These are phyloP conservation scores for Oryza australiensis DNA, from an alignment of 176 grass and related monocot genomes.

Conservation along the genomic window DNA sequence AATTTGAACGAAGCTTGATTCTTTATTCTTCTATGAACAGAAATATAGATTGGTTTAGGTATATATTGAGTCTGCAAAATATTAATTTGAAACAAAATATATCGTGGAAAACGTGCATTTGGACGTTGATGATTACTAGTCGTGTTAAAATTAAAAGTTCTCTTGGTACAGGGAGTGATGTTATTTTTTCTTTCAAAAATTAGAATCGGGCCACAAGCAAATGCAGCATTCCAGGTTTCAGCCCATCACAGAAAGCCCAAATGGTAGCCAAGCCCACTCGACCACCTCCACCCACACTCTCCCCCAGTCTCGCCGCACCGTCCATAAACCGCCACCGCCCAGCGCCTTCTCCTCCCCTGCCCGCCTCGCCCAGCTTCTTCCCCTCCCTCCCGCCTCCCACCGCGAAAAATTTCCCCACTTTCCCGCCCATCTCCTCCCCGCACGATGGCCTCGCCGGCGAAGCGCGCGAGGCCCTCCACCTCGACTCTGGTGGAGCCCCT, in stretches of 20 bases:
- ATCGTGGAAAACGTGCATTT: too few species aligned
- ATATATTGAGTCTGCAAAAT: too few species aligned
- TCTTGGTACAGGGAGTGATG: too few species aligned
- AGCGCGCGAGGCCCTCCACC: constrained; percentile 32
- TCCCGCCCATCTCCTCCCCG: constrained; percentile 28
- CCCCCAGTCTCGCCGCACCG: not conserved
- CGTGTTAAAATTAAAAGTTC: too few species aligned
- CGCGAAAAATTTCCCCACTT: constrained; percentile 28
- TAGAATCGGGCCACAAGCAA: not conserved
- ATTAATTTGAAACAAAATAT: too few species aligned
- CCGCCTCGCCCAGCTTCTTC: not conserved
- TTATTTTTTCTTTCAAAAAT: too few species aligned
- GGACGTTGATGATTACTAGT: too few species aligned
- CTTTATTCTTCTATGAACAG: too few species aligned
- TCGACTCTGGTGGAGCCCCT: not conserved
- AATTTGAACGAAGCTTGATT: too few species aligned
- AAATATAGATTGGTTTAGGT: too few species aligned
- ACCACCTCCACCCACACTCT: not conserved
- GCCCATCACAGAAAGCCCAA: not conserved
- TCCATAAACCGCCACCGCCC: constrained; percentile 3
- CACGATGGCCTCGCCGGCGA: constrained; percentile 47
- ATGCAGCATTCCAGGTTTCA: not conserved
- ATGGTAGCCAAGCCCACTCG: not conserved
- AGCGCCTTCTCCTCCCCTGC: not conserved
- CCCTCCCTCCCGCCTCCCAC: constrained; percentile 16